Base-by-base conservation (phyloP, 1,284 basidiomycete genomes). In the Singerocomus rubriflavus region DNA sequence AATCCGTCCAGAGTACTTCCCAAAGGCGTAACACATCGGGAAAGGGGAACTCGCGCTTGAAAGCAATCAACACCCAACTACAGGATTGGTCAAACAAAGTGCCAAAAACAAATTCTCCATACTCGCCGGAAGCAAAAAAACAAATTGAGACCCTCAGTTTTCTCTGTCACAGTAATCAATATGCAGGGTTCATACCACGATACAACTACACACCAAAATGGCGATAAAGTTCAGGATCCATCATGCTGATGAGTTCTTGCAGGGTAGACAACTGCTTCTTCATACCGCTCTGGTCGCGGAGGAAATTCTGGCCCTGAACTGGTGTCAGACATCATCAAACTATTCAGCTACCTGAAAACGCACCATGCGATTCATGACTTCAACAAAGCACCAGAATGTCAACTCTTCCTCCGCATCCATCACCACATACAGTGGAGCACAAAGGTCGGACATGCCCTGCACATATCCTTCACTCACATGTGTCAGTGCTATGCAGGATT, bases 241-340 rank as follows among this genome's bases (percentile, higher is more conserved):
- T 95, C 31, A 95, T 80, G 16, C 81, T 80, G 37, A 99, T 91
- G 25, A 99, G 73, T 59, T 95, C 87, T 64, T 98, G 96, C 38
- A 99, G 73, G 6, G 89, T 90, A 37, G 86, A 81, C 17, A 99
- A 73, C 64, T 98, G 93, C 51, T 86, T 85, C 74, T 93, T 95
- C 96, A 99, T 99, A 3, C 97, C 96, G 54, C 88, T 92, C 68
- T 99, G 96, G 65, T 98, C 95, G n/a, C 92, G 82, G 36, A 92
- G 76, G 69, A 98, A 99, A 68, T 98, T 98, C 63, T 86, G 81
- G 72, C 93, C 92, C 91, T 95, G 63, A 29, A 32, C n/a, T n/a
- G n/a, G n/a, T n/a, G n/a, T n/a, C 5, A 51, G 16, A 41, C 36
- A 38, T 56, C 34, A 52, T 44, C 38, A 27, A 39, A 40, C 17